Percentiles rank a stretch among this genome's conserved stretches.
phyloP scores from a whole-genome alignment of 345 rosid species.

The Erodium maritimum region DNA sequence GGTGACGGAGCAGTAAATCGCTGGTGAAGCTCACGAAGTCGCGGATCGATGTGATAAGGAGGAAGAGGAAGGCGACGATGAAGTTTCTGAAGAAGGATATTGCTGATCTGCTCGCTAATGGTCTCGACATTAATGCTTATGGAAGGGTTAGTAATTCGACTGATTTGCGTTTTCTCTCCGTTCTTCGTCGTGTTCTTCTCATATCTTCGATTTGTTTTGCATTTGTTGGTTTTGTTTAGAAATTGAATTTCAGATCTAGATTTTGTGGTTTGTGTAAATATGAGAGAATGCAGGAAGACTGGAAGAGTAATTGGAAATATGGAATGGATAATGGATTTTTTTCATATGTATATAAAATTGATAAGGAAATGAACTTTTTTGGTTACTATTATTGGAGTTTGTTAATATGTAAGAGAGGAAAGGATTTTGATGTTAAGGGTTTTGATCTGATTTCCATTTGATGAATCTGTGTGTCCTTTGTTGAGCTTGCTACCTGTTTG shows the following conservation, averaged over 20 bases:
- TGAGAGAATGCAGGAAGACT: neutral
- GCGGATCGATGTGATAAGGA: constrained; percentile 76
- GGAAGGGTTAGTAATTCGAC: no score
- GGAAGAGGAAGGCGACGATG: constrained; percentile 76
- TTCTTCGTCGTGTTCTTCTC: no score
- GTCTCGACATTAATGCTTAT: constrained; percentile 70
- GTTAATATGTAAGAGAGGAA: neutral
- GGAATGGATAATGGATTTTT: neutral
- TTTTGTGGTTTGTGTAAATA: neutral
- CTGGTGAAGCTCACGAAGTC: constrained; percentile 63
- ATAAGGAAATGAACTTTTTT: no score
- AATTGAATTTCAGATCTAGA: neutral
- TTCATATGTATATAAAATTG: neutral
- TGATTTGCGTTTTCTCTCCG: constrained; percentile 7
- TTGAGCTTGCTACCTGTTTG: neutral
- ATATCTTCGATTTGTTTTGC: neutral
- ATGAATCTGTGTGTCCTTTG: neutral
- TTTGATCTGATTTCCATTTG: neutral
- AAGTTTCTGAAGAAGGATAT: constrained; percentile 79
- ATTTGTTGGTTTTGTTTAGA: neutral
- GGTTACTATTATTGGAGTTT: neutral
- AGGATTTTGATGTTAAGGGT: neutral
- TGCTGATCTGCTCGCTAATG: constrained; percentile 81
- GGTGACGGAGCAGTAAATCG: constrained; percentile 43
- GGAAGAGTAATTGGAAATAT: neutral